phyloP scores from a whole-genome alignment of 1,139 yeast genomes.

The Debaryomyces udenii region DNA sequence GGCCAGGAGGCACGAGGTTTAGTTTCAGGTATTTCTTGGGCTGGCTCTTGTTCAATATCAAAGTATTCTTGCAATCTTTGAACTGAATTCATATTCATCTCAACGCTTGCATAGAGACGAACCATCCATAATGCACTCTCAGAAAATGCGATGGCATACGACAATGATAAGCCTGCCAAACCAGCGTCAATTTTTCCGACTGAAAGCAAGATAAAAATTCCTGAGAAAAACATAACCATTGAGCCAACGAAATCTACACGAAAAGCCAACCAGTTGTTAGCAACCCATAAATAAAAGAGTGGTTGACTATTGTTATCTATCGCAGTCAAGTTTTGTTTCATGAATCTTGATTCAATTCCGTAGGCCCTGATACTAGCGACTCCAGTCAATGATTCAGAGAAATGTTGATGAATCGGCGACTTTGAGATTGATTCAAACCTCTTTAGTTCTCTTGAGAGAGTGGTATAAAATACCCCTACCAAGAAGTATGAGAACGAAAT shows the following conservation, averaged over 20 bases:
- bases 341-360: conserved; percentile 86
- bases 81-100: conserved; percentile 96
- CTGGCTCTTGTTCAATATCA: conserved; percentile 83
- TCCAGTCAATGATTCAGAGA: conserved; percentile 89
- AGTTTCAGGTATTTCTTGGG: conserved; percentile 62
- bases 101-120: conserved; percentile 83
- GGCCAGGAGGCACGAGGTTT: conserved; percentile 88
- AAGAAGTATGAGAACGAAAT: conserved; percentile 64
- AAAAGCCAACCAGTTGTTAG: conserved; percentile 90
- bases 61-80: conserved; percentile 87
- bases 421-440: conserved; percentile 85
- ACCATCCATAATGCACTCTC: conserved; percentile 92
- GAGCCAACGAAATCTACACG: conserved; percentile 88
- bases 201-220: conserved; percentile 70
- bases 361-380: conserved; percentile 95
- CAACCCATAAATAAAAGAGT: conserved; percentile 92
- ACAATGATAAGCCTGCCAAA: conserved; percentile 89
- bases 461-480: conserved; percentile 76
- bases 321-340: conserved; percentile 75
- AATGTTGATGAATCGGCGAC: conserved; percentile 96
- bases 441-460: conserved; percentile 88
- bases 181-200: conserved; percentile 82
- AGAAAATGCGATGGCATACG: conserved; percentile 88
- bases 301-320: conserved; percentile 89
- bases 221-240: conserved; percentile 77